Evolutionary conservation across 2,329 filamentous ascomycete species (phyloP), one percentile per base, ranked within the genome.

Genomic region (Neopestalotiopsis sp.): DNA sequence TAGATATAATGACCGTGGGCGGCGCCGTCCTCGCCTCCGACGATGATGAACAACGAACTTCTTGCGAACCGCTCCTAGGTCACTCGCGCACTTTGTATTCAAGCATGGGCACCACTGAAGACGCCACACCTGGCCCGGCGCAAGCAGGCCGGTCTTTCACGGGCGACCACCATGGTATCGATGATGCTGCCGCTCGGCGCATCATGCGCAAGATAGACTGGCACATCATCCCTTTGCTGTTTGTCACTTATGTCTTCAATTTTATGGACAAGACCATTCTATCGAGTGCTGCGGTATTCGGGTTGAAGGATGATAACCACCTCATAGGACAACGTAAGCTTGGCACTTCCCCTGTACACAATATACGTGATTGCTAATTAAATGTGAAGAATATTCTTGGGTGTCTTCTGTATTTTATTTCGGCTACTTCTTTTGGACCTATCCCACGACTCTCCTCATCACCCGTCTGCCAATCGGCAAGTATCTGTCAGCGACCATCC

Each of bases 201-300:
- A 71, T 75, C 66, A 58, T 75, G 63, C 69, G 70, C 68, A 75
- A 74, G 63, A 75, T 75, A 12, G 74, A 75, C 63, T 62, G 42
- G 28, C 66, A 71, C 65, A 70, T 75, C 38, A 63, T 75, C 24
- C 74, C 74, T 49, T 59, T 75, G 45, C 68, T 75, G 69, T 69
- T 75, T 62, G 71, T 74, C 52, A 75, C 74, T 5, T 74, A 75
- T 59, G 74, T 71, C 32, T 70, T 75, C 65, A 75, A 75, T 60
- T 75, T 75, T 34, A 74, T 76, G 73, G 75, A 76, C 69, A 75
- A 76, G 66, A 75, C 84, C 0, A 87, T 87, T 68, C 74, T 89
- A 1, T 86, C 85, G 0, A 87, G 83, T 69, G 87, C 88, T 0
- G 81, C 86, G 4, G 86, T 90, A 0, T 89, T 90, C 71, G 87